Conservation (phyloP, 768 basidiomycete genomes). For the Grammothele lineata region DNA sequence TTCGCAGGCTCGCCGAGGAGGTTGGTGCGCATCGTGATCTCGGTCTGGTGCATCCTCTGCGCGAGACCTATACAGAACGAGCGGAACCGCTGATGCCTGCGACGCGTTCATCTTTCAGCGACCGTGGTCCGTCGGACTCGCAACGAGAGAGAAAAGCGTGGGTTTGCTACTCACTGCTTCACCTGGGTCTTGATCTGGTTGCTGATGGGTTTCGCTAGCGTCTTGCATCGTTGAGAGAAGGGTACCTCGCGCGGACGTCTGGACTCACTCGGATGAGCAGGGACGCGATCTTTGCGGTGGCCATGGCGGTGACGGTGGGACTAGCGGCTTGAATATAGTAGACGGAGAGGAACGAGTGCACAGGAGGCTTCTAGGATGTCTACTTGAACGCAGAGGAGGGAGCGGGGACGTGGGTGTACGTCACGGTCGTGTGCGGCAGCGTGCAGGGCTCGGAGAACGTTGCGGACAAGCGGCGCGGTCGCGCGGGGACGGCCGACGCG, state of each 20-base stretch:
- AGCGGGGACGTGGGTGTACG: too few species aligned
- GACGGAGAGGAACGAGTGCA: too few species aligned
- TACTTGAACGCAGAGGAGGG: too few species aligned
- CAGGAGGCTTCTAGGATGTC: too few species aligned
- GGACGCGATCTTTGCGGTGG: conserved; percentile 68
- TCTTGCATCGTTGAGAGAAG: conserved; percentile 39
- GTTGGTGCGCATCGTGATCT: conserved; percentile 67
- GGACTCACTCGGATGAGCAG: conserved; percentile 66
- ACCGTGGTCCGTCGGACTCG: too few species aligned
- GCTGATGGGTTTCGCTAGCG: conserved; percentile 82
- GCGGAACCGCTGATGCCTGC: conserved; percentile 73
- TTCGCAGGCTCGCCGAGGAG: conserved; percentile 75
- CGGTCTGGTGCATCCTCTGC: conserved; percentile 71
- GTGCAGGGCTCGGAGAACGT: not conserved
- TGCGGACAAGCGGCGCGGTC: conserved; percentile 5
- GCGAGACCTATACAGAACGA: conserved; percentile 67
- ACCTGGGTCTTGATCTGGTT: conserved; percentile 65
- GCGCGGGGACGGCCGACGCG: conserved; percentile 3
- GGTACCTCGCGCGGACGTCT: not conserved
- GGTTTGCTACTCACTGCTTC: conserved; percentile 62
- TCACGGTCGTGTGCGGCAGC: too few species aligned
- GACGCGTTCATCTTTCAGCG: too few species aligned
- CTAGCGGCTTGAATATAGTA: not conserved
- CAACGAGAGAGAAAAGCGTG: too few species aligned
- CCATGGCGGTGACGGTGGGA: conserved; percentile 40